Conservation (phyloP, 139 green algal species). For the Nannochloris sp. region DNA sequence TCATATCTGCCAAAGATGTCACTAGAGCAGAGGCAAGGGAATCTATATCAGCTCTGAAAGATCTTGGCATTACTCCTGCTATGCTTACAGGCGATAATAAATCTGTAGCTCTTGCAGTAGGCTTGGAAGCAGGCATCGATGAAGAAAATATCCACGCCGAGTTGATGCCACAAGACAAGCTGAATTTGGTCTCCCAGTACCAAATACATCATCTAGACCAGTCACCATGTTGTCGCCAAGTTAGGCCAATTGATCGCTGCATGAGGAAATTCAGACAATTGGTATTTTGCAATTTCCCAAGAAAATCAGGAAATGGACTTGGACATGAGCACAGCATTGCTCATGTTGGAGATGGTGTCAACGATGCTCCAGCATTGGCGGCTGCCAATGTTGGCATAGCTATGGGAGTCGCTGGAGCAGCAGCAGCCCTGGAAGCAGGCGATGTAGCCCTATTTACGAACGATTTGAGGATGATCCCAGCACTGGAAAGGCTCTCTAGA, state of each 20-base stretch:
- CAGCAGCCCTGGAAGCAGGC: slow-evolving; percentile 59
- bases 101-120: slow-evolving; percentile 61
- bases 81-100: slow-evolving; percentile 83
- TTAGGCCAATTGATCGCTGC: too few species aligned
- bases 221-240: not conserved
- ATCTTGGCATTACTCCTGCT: slow-evolving; percentile 38
- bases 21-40: slow-evolving; percentile 16
- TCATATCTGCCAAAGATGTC: slow-evolving; percentile 14
- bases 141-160: slow-evolving; percentile 29
- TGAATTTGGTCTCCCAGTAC: slow-evolving; percentile 18
- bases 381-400: slow-evolving; percentile 92
- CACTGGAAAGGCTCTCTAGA: slow-evolving; percentile 31
- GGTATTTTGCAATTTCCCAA: slow-evolving; percentile 13
- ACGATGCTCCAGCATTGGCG: slow-evolving; percentile 91
- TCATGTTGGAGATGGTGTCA: slow-evolving; percentile 96
- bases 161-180: slow-evolving; percentile 46
- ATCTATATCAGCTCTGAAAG: slow-evolving; percentile 23
- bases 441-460: slow-evolving; percentile 63
- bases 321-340: slow-evolving; percentile 48
- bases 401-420: slow-evolving; percentile 45
- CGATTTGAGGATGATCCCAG: slow-evolving; percentile 43
- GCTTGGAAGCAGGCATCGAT: slow-evolving; percentile 45
- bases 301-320: slow-evolving; percentile 5
- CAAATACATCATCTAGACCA: not conserved
- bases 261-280: slow-evolving; percentile 3